Percentiles rank a stretch among this genome's conserved stretches.
These are phyloP conservation scores for Adansonia madagascariensis DNA, from an alignment of 441 rosid species.

Conservation along the genomic window DNA sequence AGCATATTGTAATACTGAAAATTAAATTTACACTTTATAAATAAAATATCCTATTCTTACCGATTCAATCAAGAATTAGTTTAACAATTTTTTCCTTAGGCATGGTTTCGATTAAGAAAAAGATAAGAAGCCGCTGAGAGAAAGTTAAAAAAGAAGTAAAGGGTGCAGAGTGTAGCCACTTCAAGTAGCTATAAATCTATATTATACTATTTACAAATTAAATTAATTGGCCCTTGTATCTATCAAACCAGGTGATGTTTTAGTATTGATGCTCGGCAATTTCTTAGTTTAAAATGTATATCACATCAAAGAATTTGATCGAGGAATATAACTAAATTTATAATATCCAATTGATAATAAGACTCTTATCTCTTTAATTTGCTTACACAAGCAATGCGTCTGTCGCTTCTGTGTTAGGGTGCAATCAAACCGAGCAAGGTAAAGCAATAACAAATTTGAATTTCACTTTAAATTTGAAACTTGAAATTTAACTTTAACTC, in stretches of 20 bases:
- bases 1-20: background rate
- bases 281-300: background rate
- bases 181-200: background rate
- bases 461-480: too few species aligned
- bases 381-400: background rate
- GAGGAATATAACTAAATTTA: background rate
- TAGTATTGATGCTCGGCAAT: background rate
- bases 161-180: background rate
- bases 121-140: background rate
- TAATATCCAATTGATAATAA: background rate
- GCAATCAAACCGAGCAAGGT: too few species aligned
- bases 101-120: constrained; percentile 5
- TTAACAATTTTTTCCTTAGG: background rate
- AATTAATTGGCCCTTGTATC: background rate
- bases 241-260: background rate
- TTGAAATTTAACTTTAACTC: too few species aligned
- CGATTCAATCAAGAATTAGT: background rate
- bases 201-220: background rate
- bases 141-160: background rate
- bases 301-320: too few species aligned
- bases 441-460: too few species aligned
- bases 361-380: background rate
- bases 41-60: background rate
- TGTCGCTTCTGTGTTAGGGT: background rate
- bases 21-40: background rate